phyloP scores from a whole-genome alignment of 73 alveolate genomes.

The Tetrahymena borealis region DNA sequence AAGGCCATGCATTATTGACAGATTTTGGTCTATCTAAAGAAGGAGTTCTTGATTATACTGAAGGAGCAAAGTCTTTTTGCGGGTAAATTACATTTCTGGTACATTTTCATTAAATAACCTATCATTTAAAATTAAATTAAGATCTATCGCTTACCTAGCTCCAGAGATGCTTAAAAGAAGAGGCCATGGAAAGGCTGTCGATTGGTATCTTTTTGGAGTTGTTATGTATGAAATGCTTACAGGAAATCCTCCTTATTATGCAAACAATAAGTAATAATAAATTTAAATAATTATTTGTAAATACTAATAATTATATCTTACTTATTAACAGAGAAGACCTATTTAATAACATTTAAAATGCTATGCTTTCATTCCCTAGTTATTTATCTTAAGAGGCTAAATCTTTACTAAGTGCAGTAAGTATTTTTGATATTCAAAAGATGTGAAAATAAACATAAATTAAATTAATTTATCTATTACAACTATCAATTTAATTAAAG shows the following conservation, averaged over 20 bases:
- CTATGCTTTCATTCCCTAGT: background rate
- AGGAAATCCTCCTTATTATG: constrained; percentile 27
- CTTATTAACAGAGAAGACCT: background rate
- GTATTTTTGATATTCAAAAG: no score
- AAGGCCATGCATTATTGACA: constrained; percentile 93
- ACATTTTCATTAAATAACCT: background rate
- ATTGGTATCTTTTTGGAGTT: constrained; percentile 95
- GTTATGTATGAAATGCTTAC: constrained; percentile 89
- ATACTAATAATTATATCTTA: background rate
- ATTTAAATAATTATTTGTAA: background rate
- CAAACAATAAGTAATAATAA: background rate
- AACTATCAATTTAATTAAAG: background rate
- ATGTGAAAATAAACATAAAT: no score
- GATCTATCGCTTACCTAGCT: constrained; percentile 78
- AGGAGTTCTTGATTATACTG: constrained; percentile 81
- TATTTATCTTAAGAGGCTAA: background rate
- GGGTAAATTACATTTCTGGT: constrained; percentile 30
- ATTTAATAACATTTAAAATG: background rate
- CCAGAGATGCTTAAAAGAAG: constrained; percentile 76
- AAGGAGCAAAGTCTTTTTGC: constrained; percentile 74
- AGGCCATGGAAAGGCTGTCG: constrained; percentile 83
- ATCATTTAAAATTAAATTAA: background rate
- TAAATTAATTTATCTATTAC: no score
- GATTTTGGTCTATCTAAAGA: constrained; percentile 96
- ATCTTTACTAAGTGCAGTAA: background rate